Percentiles rank a stretch among this genome's conserved stretches.
These are phyloP conservation scores for Rhizomucor pusillus DNA, from an alignment of 371 early-diverging fungal genomes.

Conservation along the genomic window DNA sequence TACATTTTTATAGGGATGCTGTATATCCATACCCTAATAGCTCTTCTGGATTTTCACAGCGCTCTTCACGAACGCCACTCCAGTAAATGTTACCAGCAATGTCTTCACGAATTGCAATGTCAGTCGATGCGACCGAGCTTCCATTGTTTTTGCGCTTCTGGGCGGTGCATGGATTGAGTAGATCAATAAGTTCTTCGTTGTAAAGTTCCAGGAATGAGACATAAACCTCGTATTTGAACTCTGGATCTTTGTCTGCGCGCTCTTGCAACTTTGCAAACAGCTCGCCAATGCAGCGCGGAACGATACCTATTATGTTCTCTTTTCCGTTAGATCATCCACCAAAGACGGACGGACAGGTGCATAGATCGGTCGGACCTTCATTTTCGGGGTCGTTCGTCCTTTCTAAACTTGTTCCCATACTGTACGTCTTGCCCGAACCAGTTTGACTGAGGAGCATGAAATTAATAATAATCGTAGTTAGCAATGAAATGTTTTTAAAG, in stretches of 20 bases:
- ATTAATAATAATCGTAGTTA: conserved; percentile 59
- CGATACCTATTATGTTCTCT: conserved; percentile 65
- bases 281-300: conserved; percentile 79
- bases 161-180: conserved; percentile 56
- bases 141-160: conserved; percentile 11
- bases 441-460: conserved; percentile 36
- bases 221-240: conserved; percentile 60
- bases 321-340: no score
- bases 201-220: conserved; percentile 95
- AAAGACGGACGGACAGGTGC: no score
- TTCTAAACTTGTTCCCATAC: conserved; percentile 51
- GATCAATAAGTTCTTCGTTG: conserved; percentile 94
- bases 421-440: conserved; percentile 58
- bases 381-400: conserved; percentile 32
- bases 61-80: conserved; percentile 85
- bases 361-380: conserved; percentile 22
- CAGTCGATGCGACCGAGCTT: conserved; percentile 11
- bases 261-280: conserved; percentile 54
- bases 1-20: not conserved
- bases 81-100: conserved; percentile 88
- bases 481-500: no score
- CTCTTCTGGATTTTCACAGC: conserved; percentile 73
- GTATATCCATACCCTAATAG: conserved; percentile 55
- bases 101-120: conserved; percentile 86
- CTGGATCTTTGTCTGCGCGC: conserved; percentile 37